Conservation (phyloP, 371 early-diverging fungal genomes). For the Apophysomyces trapeziformis region DNA sequence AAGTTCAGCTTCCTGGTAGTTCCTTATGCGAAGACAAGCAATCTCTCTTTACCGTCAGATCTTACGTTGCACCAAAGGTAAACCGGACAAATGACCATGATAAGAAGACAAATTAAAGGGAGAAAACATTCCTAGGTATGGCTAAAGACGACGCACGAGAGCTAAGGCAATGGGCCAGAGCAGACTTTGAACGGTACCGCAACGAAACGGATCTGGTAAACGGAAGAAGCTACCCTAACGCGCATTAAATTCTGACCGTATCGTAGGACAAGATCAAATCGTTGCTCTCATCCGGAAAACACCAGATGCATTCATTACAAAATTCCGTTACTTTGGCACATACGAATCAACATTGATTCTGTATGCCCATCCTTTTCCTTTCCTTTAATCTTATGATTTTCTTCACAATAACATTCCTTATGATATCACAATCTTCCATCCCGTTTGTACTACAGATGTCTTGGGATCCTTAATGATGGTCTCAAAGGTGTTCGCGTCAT, state of each 20-base stretch:
- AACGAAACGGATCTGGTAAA: conserved; percentile 59
- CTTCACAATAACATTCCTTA: conserved; percentile 16
- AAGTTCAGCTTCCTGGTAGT: conserved; percentile 36
- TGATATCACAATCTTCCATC: conserved; percentile 62
- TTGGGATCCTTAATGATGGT: conserved; percentile 73
- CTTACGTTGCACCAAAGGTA: conserved; percentile 57
- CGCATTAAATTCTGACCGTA: background rate
- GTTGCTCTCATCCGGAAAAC: conserved; percentile 59
- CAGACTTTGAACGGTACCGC: conserved; percentile 68
- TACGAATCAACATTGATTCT: background rate
- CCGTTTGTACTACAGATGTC: conserved; percentile 56
- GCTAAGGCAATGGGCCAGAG: conserved; percentile 59
- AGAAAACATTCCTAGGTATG: conserved; percentile 29
- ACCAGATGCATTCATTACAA: conserved; percentile 64
- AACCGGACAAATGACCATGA: no score
- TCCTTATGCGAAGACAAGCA: conserved; percentile 58
- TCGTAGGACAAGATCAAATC: conserved; percentile 59
- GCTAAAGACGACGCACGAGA: conserved; percentile 56
- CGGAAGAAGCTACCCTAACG: background rate
- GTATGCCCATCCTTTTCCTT: no score
- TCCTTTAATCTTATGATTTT: no score
- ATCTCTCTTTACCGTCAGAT: conserved; percentile 66
- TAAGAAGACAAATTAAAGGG: background rate
- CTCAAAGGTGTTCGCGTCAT: conserved; percentile 30
- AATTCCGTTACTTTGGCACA: conserved; percentile 52